Conservation (phyloP, 345 rosid genomes). For the Eucalyptus cloeziana region DNA sequence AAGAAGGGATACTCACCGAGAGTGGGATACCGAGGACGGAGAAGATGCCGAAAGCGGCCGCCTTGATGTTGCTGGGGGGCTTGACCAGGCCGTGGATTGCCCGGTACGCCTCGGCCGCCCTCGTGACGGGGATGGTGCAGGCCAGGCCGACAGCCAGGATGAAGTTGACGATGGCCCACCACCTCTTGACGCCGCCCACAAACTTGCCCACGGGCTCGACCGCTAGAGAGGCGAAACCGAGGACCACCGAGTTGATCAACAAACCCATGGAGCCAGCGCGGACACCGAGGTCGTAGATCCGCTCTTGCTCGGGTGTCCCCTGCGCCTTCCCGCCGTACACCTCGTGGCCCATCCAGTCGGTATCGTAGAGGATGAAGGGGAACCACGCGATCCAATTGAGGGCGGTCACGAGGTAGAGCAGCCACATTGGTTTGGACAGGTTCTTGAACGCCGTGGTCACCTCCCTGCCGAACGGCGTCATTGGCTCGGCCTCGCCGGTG, state of each 20-base stretch:
- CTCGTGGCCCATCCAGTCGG: constrained; percentile 52
- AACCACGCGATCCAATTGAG: constrained; percentile 45
- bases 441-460: constrained; percentile 8
- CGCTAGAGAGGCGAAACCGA: constrained; percentile 15
- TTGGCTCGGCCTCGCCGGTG: background rate
- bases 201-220: constrained; percentile 11
- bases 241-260: constrained; percentile 32
- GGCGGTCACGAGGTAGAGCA: constrained; percentile 27
- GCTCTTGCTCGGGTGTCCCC: background rate
- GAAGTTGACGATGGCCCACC: constrained; percentile 23
- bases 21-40: constrained; percentile 69
- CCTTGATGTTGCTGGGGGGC: constrained; percentile 37
- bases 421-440: constrained; percentile 31
- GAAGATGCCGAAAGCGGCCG: constrained; percentile 51
- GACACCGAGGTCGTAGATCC: constrained; percentile 22
- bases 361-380: constrained; percentile 34
- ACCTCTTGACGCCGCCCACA: constrained; percentile 38
- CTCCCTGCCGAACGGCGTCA: constrained; percentile 5
- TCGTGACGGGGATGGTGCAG: constrained; percentile 41
- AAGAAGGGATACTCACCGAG: constrained; percentile 27
- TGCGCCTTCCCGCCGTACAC: constrained; percentile 25
- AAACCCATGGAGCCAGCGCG: constrained; percentile 31
- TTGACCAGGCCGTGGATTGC: background rate
- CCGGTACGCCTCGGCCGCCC: constrained; percentile 41
- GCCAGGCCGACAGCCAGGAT: constrained; percentile 46